These are phyloP conservation scores for Toxoplasma gondii DNA, from an alignment of 169 alveolate species.

Conservation along the genomic window DNA sequence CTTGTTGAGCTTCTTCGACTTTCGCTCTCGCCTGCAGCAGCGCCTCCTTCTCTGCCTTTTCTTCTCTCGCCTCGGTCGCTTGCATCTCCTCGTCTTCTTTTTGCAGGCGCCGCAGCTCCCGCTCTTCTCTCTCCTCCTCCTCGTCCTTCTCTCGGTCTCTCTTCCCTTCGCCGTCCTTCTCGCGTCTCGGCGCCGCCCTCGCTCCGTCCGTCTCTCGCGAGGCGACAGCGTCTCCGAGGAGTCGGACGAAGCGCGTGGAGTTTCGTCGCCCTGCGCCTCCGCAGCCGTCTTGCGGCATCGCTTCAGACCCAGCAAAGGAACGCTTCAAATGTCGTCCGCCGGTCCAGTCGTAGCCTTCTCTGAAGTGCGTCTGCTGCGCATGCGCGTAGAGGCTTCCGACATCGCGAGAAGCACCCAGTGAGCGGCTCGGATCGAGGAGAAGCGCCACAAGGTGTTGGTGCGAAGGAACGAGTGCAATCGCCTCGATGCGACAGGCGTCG, in stretches of 20 bases:
- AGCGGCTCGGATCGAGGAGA: not conserved
- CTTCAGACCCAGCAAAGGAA: not conserved
- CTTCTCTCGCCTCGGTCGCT: not conserved
- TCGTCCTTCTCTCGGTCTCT: not conserved
- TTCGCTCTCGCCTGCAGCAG: not conserved
- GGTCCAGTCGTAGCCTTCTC: conserved; percentile 4
- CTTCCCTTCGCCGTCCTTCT: not conserved
- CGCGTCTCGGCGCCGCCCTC: not conserved
- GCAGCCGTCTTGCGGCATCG: conserved; percentile 27
- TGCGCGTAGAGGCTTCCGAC: not conserved
- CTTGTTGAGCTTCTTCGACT: conserved; percentile 21
- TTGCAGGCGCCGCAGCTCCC: not conserved
- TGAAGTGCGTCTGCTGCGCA: not conserved
- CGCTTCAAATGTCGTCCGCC: conserved; percentile 20
- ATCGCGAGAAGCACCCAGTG: not conserved
- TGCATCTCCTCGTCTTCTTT: not conserved
- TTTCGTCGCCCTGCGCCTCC: not conserved
- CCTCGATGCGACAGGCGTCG: conserved; percentile 20
- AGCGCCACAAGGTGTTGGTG: not conserved
- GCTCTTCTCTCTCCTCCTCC: not conserved
- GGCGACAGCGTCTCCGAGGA: not conserved
- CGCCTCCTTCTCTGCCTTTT: not conserved
- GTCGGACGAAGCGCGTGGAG: not conserved
- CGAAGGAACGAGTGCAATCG: conserved; percentile 3
- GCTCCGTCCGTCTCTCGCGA: not conserved